phyloP scores from a whole-genome alignment of 1,284 basidiomycete species.

The Lentinus polychrous region DNA sequence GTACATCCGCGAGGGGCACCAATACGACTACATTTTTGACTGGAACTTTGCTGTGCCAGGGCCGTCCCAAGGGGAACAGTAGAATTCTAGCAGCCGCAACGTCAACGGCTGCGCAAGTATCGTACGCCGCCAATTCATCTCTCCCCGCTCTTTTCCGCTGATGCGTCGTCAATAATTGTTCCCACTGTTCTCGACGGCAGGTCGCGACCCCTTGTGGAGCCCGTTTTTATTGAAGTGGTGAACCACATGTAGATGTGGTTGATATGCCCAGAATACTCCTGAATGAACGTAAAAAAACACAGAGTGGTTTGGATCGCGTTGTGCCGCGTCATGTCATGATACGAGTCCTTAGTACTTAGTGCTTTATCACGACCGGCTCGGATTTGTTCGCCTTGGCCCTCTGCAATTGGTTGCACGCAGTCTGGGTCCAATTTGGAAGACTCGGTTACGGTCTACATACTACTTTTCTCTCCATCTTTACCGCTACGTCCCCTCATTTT shows the following conservation, averaged over 20 bases:
- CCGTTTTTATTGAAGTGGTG: too few species aligned
- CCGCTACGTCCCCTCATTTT: too few species aligned
- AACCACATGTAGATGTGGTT: too few species aligned
- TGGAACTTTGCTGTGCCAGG: constrained; percentile 96
- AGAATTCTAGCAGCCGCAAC: constrained; percentile 60
- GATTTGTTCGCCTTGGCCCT: too few species aligned
- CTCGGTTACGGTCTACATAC: too few species aligned
- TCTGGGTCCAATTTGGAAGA: too few species aligned
- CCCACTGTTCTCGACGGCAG: constrained; percentile 77
- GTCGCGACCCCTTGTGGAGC: too few species aligned
- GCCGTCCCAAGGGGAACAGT: constrained; percentile 59
- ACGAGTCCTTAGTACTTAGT: too few species aligned
- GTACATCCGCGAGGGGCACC: constrained; percentile 94
- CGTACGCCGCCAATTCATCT: constrained; percentile 44
- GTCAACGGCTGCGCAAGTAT: constrained; percentile 67
- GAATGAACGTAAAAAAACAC: background rate
- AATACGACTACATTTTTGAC: constrained; percentile 98
- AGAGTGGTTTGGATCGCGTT: background rate
- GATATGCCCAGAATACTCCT: too few species aligned
- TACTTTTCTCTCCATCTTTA: too few species aligned
- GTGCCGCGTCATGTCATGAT: background rate
- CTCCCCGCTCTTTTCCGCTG: constrained; percentile 20
- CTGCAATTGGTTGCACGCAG: too few species aligned
- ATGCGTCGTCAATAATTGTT: constrained; percentile 52
- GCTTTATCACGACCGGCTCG: too few species aligned